Conservation (phyloP, 2,329 filamentous ascomycete species). For the Trichoderma guizhouense region DNA sequence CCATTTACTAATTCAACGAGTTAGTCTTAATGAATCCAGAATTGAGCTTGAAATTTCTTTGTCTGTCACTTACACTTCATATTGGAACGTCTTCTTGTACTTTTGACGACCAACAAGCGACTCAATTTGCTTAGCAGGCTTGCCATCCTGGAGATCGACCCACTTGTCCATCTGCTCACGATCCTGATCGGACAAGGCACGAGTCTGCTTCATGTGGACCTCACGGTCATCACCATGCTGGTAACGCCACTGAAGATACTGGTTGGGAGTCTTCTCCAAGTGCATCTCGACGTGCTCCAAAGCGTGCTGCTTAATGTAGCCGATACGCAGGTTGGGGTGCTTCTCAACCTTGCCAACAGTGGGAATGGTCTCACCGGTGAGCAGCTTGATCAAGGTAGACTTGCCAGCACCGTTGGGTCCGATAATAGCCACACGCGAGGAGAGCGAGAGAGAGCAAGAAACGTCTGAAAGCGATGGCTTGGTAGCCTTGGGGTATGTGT, state of each 20-base stretch:
- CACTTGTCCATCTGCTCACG: constrained; percentile 87
- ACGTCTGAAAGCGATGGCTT: constrained; percentile 88
- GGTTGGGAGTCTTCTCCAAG: constrained; percentile 96
- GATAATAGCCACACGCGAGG: constrained; percentile 92
- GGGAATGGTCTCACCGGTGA: constrained; percentile 88
- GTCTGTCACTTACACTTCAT: constrained; percentile 68
- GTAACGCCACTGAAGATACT: constrained; percentile 98
- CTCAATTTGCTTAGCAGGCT: constrained; percentile 74
- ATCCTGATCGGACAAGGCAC: constrained; percentile 80
- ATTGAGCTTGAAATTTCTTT: neutral
- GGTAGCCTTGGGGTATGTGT: constrained; percentile 83
- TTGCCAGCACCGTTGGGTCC: constrained; percentile 97
- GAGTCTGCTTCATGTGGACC: constrained; percentile 95
- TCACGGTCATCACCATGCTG: constrained; percentile 95
- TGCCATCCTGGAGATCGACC: constrained; percentile 81
- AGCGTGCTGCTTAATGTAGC: constrained; percentile 99
- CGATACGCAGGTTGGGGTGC: constrained; percentile 96
- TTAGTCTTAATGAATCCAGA: neutral
- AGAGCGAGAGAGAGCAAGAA: constrained; percentile 82
- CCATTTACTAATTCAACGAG: constrained; percentile 67
- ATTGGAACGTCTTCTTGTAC: constrained; percentile 98
- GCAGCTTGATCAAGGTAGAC: constrained; percentile 94
- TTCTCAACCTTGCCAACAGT: constrained; percentile 88
- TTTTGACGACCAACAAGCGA: constrained; percentile 93
- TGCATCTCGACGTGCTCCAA: constrained; percentile 99